Evolutionary conservation across 2,329 filamentous ascomycete species (phyloP).

Genomic region (Fusarium pseudocircinatum): DNA sequence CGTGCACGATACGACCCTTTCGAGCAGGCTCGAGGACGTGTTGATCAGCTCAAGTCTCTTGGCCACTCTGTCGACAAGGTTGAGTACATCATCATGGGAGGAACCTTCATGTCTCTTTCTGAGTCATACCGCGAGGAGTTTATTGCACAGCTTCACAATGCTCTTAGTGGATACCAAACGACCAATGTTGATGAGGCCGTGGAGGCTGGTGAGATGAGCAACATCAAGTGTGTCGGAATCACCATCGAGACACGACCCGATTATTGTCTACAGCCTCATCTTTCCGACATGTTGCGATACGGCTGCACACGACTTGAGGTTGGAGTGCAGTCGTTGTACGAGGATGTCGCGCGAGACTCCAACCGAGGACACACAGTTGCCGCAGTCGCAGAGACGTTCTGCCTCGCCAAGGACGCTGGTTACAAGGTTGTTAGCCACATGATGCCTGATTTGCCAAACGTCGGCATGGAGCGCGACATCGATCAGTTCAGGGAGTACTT

Average conservation of each 20-base stretch:
- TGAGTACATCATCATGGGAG: conserved; percentile 99
- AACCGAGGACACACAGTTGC: conserved; percentile 97
- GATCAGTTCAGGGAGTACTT: conserved; percentile 99
- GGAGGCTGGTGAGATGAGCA: conserved; percentile 93
- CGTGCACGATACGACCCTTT: conserved; percentile 97
- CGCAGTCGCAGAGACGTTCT: conserved; percentile 95
- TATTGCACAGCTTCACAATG: conserved; percentile 95
- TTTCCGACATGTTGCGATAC: conserved; percentile 96
- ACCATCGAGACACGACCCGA: conserved; percentile 98
- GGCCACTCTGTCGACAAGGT: conserved; percentile 99
- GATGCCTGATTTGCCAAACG: conserved; percentile 99
- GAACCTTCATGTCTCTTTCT: conserved; percentile 97
- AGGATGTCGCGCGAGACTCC: conserved; percentile 97
- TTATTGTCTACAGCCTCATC: conserved; percentile 95
- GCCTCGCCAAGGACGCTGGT: conserved; percentile 94
- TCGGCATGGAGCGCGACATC: conserved; percentile 96
- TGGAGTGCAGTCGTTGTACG: conserved; percentile 95
- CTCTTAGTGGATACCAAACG: conserved; percentile 94
- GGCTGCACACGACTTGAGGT: conserved; percentile 95
- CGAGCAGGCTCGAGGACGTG: conserved; percentile 93
- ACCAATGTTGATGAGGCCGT: conserved; percentile 96
- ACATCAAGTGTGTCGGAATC: conserved; percentile 96
- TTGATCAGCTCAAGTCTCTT: conserved; percentile 95
- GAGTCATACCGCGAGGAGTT: conserved; percentile 92
- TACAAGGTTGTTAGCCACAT: conserved; percentile 99